Percentiles rank a stretch among this genome's conserved stretches.
Conservation (phyloP, 208 protist genomes). For the Leptomonas seymouri region DNA sequence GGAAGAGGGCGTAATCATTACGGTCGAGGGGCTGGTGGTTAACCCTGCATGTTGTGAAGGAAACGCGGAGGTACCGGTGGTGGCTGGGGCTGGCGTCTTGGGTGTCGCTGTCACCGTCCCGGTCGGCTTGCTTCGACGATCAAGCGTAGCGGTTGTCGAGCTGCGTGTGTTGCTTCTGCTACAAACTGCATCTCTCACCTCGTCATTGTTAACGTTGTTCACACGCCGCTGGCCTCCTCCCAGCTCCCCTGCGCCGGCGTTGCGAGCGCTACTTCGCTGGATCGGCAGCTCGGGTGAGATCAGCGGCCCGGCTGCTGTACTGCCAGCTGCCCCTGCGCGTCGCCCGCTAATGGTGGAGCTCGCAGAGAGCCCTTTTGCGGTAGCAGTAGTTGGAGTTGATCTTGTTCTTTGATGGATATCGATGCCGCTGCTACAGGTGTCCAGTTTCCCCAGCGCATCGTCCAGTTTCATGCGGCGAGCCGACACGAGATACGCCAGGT, state of each 20-base stretch:
- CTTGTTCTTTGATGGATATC: background rate
- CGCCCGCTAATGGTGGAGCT: background rate
- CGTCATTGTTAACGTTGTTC: background rate
- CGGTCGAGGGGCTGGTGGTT: background rate
- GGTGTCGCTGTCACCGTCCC: background rate
- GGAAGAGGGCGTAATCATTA: background rate
- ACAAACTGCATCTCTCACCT: background rate
- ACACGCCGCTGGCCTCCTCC: background rate
- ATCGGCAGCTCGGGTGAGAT: background rate
- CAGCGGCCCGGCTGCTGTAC: background rate
- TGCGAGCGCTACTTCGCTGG: background rate
- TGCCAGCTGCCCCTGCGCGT: background rate
- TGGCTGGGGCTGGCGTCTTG: background rate
- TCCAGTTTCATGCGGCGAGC: constrained; percentile 59
- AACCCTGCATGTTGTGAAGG: background rate
- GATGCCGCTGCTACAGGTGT: constrained; percentile 6
- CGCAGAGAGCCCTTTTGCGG: background rate
- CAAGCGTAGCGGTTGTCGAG: background rate
- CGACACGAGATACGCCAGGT: constrained; percentile 57
- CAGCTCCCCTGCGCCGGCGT: background rate
- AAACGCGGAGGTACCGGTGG: background rate
- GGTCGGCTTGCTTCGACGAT: background rate
- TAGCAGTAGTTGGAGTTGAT: background rate
- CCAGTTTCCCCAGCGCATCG: constrained; percentile 44
- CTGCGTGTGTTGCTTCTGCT: constrained; percentile 4